Percentiles rank a stretch among this genome's conserved stretches.
Conservation (phyloP, 2,329 filamentous ascomycete genomes). For the Colletotrichum siamense region DNA sequence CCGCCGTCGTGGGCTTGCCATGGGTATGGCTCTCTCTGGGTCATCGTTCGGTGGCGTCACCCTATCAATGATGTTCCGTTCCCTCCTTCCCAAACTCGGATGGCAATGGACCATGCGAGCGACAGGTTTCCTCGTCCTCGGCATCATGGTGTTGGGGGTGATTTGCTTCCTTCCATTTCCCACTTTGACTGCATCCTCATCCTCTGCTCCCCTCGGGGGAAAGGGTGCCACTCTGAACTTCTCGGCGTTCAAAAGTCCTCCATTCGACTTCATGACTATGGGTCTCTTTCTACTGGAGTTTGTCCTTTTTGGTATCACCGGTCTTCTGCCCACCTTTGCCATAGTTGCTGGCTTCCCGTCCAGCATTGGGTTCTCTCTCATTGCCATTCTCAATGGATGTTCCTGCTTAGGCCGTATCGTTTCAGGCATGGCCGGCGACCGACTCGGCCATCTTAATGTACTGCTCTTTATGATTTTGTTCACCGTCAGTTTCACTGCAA, state of each 20-base stretch:
- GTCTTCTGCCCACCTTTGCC: slow-evolving; percentile 51
- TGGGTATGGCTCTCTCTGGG: slow-evolving; percentile 28
- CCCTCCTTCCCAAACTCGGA: slow-evolving; percentile 31
- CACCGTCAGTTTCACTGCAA: slow-evolving; percentile 44
- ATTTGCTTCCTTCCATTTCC: slow-evolving; percentile 39
- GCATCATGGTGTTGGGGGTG: slow-evolving; percentile 29
- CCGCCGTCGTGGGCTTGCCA: slow-evolving; percentile 27
- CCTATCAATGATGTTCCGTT: slow-evolving; percentile 37
- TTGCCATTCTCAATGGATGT: slow-evolving; percentile 48
- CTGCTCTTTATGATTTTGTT: slow-evolving; percentile 38
- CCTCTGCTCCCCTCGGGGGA: neutral
- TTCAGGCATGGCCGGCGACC: slow-evolving; percentile 47
- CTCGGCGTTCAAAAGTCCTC: slow-evolving; percentile 41
- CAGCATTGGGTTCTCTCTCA: slow-evolving; percentile 46
- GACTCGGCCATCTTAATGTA: slow-evolving; percentile 50
- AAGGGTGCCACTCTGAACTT: slow-evolving; percentile 36
- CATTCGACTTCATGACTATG: slow-evolving; percentile 45
- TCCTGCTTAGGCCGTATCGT: slow-evolving; percentile 48
- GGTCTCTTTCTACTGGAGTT: slow-evolving; percentile 53
- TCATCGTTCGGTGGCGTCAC: slow-evolving; percentile 33
- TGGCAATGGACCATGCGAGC: slow-evolving; percentile 40
- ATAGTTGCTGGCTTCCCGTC: slow-evolving; percentile 36
- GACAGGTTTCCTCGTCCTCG: slow-evolving; percentile 33
- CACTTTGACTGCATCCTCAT: slow-evolving; percentile 17
- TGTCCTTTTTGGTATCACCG: slow-evolving; percentile 52